Percentiles rank a stretch among this genome's conserved stretches.
Conservation (phyloP, 306 rosid species). For the Sphenostylis stenocarpa region DNA sequence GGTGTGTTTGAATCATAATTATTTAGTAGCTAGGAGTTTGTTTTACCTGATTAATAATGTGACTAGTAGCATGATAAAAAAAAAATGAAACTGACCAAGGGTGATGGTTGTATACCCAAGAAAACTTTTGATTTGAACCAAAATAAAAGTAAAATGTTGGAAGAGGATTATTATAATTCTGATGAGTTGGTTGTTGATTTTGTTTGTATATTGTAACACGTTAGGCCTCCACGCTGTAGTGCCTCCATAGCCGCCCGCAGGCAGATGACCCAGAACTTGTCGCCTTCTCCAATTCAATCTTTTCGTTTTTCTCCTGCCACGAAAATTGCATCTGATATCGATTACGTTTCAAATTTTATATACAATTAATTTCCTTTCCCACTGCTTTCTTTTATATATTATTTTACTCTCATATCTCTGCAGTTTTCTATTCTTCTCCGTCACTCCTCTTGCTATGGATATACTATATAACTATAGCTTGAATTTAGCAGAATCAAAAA, state of each 20-base stretch:
- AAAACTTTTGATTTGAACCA: background rate
- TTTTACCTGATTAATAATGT: background rate
- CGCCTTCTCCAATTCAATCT: background rate
- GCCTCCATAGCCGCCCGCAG: background rate
- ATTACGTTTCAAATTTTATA: background rate
- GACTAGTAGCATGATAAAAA: background rate
- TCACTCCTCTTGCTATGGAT: background rate
- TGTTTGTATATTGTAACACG: background rate
- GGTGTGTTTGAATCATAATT: constrained; percentile 9
- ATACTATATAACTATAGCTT: background rate
- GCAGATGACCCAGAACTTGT: background rate
- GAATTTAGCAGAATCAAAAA: background rate
- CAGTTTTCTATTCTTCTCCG: background rate
- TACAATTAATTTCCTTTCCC: background rate
- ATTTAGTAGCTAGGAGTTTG: background rate
- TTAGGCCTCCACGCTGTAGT: background rate
- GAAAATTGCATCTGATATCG: too few species aligned
- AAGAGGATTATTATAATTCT: background rate
- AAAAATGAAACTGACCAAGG: background rate
- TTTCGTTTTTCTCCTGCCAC: background rate
- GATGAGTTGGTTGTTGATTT: background rate
- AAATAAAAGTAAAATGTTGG: background rate
- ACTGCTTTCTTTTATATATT: background rate
- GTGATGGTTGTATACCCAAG: constrained; percentile 2
- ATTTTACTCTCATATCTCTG: background rate